Conservation (phyloP, 75 land plant genomes). For the Gnetum montanum region DNA sequence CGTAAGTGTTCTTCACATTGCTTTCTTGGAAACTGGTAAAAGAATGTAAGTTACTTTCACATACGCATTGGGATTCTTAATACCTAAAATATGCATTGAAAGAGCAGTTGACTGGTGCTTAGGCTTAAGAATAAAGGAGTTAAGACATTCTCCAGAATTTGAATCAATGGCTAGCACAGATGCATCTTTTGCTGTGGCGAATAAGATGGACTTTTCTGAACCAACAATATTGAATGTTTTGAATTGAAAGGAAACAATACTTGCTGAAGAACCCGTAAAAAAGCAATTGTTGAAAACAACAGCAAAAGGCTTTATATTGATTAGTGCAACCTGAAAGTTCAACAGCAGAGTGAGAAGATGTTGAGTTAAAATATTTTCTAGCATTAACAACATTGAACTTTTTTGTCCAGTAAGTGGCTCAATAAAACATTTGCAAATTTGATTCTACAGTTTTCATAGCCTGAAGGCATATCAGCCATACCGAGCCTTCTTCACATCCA, state of each 20-base stretch:
- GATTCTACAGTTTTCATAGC: not conserved
- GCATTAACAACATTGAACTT: no score
- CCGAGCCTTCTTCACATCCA: conserved; percentile 9
- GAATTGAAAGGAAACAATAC: conserved; percentile 37
- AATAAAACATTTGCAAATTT: no score
- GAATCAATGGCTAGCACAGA: conserved; percentile 54
- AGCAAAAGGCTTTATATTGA: conserved; percentile 33
- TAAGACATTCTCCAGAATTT: conserved; percentile 42
- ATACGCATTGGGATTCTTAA: no score
- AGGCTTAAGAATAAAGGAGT: conserved; percentile 28
- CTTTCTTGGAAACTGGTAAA: not conserved
- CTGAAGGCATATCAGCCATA: not conserved
- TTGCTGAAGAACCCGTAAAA: conserved; percentile 24
- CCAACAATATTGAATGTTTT: conserved; percentile 23
- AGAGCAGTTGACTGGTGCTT: conserved; percentile 50
- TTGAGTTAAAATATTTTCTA: no score
- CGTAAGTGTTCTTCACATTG: not conserved
- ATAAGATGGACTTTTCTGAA: conserved; percentile 30
- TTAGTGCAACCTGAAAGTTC: conserved; percentile 35
- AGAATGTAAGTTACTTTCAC: not conserved
- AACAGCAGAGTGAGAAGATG: no score
- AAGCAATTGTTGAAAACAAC: conserved; percentile 27
- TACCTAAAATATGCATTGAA: conserved; percentile 55
- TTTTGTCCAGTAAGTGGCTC: no score
- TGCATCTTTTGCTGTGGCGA: conserved; percentile 46